These are phyloP conservation scores for Magnusiomyces starmeri DNA, from an alignment of 1,139 yeast species.

Conservation along the genomic window DNA sequence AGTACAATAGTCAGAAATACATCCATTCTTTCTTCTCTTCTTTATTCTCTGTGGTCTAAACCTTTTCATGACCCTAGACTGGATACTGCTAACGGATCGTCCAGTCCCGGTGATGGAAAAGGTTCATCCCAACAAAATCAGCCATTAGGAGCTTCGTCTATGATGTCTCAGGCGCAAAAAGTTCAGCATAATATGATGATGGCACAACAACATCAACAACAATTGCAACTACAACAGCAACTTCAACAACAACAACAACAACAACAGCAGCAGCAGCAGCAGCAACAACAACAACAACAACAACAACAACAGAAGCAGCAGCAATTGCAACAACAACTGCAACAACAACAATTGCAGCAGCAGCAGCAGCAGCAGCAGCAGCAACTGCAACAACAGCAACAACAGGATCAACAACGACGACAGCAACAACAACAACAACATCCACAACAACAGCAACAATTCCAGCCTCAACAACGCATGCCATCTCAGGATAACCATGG, in stretches of 20 bases:
- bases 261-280: not conserved
- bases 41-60: not conserved
- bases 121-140: not conserved
- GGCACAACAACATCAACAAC: conserved; percentile 25
- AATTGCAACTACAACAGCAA: conserved; percentile 21
- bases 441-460: not conserved
- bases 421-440: conserved; percentile 1
- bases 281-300: not conserved
- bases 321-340: not conserved
- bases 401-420: not conserved
- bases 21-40: not conserved
- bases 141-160: not conserved
- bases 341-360: not conserved
- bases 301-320: conserved; percentile 1
- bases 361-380: conserved; percentile 5
- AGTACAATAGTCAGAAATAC: conserved; percentile 3
- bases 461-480: not conserved
- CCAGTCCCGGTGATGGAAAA: no score
- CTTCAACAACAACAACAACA: conserved; percentile 22
- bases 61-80: not conserved
- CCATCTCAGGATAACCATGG: no score
- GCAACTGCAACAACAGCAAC: conserved; percentile 5
- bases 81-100: no score
- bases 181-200: conserved; percentile 19
- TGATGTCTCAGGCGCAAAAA: conserved; percentile 22